Evolutionary conservation across 768 basidiomycete genomes (phyloP).

Genomic region (Lactarius tabidus): DNA sequence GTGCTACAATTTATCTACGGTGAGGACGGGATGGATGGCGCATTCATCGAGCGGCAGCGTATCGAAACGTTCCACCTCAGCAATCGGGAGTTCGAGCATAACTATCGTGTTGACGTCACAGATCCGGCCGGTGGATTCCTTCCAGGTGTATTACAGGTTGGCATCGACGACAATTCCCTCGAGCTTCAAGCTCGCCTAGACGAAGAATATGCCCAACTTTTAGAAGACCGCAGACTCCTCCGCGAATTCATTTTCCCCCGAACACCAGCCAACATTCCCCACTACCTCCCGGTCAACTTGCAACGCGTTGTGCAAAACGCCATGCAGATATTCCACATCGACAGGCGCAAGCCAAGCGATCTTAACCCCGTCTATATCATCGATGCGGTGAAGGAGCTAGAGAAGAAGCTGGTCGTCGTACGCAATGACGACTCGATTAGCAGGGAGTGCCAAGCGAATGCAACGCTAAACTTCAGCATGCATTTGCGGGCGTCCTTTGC

Average conservation of each 20-base stretch:
- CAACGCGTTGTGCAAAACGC: constrained; percentile 95
- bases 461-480: constrained; percentile 90
- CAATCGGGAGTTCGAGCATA: constrained; percentile 80
- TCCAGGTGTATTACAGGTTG: constrained; percentile 76
- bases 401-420: constrained; percentile 77
- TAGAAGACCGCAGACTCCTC: constrained; percentile 71
- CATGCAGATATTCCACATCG: constrained; percentile 95
- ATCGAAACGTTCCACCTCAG: constrained; percentile 86
- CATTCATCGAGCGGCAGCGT: constrained; percentile 93
- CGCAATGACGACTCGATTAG: constrained; percentile 78
- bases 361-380: constrained; percentile 86
- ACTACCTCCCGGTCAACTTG: constrained; percentile 93
- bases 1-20: constrained; percentile 96
- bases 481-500: constrained; percentile 89
- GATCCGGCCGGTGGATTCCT: constrained; percentile 78
- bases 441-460: constrained; percentile 76
- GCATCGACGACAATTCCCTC: constrained; percentile 78
- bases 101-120: constrained; percentile 93
- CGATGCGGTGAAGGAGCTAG: constrained; percentile 69
- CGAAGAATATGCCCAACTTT: constrained; percentile 61
- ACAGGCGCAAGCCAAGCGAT: constrained; percentile 88
- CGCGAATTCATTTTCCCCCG: constrained; percentile 83
- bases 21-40: constrained; percentile 99
- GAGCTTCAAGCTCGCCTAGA: constrained; percentile 85
- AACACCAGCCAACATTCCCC: constrained; percentile 62